Conservation (phyloP, 306 rosid genomes). For the Spatholobus suberectus region DNA sequence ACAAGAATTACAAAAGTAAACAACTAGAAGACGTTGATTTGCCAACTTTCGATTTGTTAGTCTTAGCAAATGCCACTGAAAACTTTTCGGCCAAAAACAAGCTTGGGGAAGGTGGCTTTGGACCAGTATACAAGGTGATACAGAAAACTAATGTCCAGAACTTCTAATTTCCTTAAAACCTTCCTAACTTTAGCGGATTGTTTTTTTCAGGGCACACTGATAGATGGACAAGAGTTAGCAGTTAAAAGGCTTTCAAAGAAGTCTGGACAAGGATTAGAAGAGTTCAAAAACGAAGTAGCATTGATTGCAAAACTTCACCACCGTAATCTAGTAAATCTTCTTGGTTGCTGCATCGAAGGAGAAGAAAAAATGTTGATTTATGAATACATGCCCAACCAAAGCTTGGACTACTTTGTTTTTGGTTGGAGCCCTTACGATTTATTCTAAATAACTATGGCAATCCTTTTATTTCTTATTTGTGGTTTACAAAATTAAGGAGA, state of each 20-base stretch:
- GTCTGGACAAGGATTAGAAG: not conserved
- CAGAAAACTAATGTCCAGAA: too few relatives aligned
- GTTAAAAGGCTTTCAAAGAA: not conserved
- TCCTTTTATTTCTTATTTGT: not conserved
- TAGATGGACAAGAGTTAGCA: not conserved
- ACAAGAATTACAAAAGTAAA: not conserved
- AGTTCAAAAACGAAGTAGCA: not conserved
- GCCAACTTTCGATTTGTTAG: conserved; percentile 39
- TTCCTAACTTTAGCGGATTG: not conserved
- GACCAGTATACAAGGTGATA: conserved; percentile 52
- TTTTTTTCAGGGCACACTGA: not conserved
- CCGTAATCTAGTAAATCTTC: conserved; percentile 16
- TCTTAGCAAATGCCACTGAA: conserved; percentile 42
- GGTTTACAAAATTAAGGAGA: not conserved
- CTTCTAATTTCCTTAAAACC: too few relatives aligned
- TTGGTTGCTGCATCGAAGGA: conserved; percentile 22
- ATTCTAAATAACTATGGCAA: not conserved
- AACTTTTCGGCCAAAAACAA: conserved; percentile 40
- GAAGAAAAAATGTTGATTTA: conserved; percentile 12
- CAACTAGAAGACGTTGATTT: conserved; percentile 41
- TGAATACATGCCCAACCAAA: conserved; percentile 31
- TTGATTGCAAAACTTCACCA: conserved; percentile 8
- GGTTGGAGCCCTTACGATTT: not conserved
- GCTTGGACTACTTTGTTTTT: conserved; percentile 17
- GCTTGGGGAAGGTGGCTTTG: conserved; percentile 56